Base-by-base conservation (phyloP, 495 filamentous ascomycete genomes). In the Lepidopterella palustris region DNA sequence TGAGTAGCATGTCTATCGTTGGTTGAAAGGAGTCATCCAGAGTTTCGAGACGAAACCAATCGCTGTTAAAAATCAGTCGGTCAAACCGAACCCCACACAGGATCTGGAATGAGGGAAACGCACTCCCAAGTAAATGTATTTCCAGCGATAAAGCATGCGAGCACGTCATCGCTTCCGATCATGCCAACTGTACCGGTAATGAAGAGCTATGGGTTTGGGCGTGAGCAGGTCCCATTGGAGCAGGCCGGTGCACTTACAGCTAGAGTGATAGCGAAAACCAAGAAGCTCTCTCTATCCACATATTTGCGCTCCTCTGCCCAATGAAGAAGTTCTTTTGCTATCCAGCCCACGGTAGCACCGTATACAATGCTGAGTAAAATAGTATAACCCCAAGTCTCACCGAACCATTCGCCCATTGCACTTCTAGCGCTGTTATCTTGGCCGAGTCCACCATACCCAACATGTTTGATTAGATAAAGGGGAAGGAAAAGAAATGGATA, bases 71-170 rank as follows among this genome's bases (percentile, higher is more conserved):
- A 3, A 40, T 83, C 23, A 9, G 23, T 32, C 49, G 15, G 32
- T 49, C 13, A 27, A 5, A 31, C 31, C 45, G 45, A 9, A 60
- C 25, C 23, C 51, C 53, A 45, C 39, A 50, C 2, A 24, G 10
- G 18, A 2, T 28, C 20, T 28, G 5, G 20, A 20, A 24, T 9
- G 18, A 21, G 23, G 4, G 27, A 18, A 18, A 66, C 78, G 59
- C 75, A 83, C 80, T 87, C 91, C 80, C 87, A 88, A 4, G 88
- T 95, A 63, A 97, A 93, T 5, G 82, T 84, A 65, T 96, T 96
- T 3, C 92, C 92, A 18, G 92, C 91, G 59, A 96, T 85, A 65
- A 97, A 97, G 73, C 90, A 96, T 2, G 92, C 91, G 0, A 97
- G 79, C 15, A 96, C 85, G 61, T 96, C 92, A 71, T 96, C 92